These are phyloP conservation scores for thale cress (Arabidopsis thaliana) DNA, from an alignment of 345 rosid species.

Conservation along the genomic window TAIR10.1 NC_003076.8:7044001-7044500, in stretches of 20 bases:
- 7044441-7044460: conserved; percentile 21
- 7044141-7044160: conserved; percentile 40
- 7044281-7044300: not conserved
- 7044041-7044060: conserved; percentile 39
- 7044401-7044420: not conserved
- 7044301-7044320: conserved; percentile 29
- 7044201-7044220: not conserved
- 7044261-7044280: not conserved
- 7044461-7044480: conserved; percentile 21
- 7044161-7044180: conserved; percentile 35
- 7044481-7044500: conserved; percentile 4
- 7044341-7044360: not conserved
- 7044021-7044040: conserved; percentile 18
- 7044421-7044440: not conserved
- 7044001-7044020: conserved; percentile 33
- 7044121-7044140: conserved; percentile 39
- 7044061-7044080: conserved; percentile 23
- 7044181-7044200: conserved; percentile 43
- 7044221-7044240: not conserved
- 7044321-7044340: not conserved
- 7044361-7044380: not conserved
- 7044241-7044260: not conserved
- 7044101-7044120: conserved; percentile 13
- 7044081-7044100: not conserved
- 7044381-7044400: conserved; percentile 16